Evolutionary conservation across 1,284 basidiomycete species (phyloP), one percentile per base, ranked within the genome.

Genomic region (Vanrija humicola): DNA sequence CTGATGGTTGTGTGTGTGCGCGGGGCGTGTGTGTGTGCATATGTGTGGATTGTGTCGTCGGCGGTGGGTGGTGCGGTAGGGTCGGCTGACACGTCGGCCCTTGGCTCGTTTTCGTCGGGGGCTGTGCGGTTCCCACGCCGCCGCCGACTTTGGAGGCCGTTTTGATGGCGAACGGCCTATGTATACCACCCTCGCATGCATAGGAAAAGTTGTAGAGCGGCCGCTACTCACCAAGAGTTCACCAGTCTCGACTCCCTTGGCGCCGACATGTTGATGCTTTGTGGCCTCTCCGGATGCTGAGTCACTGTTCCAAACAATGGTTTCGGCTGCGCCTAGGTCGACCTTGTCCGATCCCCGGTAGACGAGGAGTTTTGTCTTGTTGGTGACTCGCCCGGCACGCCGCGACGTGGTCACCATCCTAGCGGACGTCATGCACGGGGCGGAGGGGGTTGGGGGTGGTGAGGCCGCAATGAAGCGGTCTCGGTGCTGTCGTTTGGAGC

Each of bases 301-400:
- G 28, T 65, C 64, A 55, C 61, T 60, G 55, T 70, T 70, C 70
- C 67, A 74, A 44, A 72, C 64, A 55, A 74, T 89, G 69, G 88
- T 88, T 74, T 92, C 89, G 79, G 91, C 89, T 68, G 86, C 86
- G 71, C 89, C 64, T 60, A 87, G 82, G 56, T 89, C 86, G 72
- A 89, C 81, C 63, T 86, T 82, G 76, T 90, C 88, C 50, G 85
- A 85, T 72, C 90, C 89, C 79, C 89, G 83, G 74, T 84, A 81
- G 79, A 92, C 86, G 79, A 85, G 86, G 70, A 92, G 86, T 62
- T 87, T 86, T 68, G 87, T 89, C 82, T 91, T 92, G 81, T 90
- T 90, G 77, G 88, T 91, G 79, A 92, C 86, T 74, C 89, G 60
- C 28, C 69, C 72, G 19, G 70, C 71, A 26, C 73, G 59, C 46